phyloP scores from a whole-genome alignment of 2,329 filamentous ascomycete genomes.

The Colletotrichum tanaceti region DNA sequence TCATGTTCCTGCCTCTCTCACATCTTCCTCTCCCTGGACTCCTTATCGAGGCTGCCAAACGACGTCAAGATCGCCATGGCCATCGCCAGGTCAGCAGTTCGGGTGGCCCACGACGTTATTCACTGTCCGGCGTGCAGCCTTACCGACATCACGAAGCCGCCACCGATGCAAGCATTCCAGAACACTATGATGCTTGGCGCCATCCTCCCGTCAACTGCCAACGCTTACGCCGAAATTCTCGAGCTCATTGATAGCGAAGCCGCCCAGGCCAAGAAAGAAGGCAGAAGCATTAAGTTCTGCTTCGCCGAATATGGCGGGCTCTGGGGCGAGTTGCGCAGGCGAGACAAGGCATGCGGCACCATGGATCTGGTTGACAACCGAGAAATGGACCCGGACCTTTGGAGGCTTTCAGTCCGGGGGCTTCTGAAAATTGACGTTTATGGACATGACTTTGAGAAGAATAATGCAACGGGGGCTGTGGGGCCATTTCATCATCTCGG shows the following conservation, averaged over 20 bases:
- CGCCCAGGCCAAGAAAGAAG: constrained; percentile 55
- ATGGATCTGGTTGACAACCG: constrained; percentile 53
- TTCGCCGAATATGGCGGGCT: constrained; percentile 62
- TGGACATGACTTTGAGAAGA: constrained; percentile 53
- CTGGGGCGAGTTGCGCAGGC: constrained; percentile 53
- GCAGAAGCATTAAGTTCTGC: constrained; percentile 57
- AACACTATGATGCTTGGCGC: constrained; percentile 69
- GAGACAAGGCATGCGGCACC: constrained; percentile 45
- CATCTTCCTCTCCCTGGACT: constrained; percentile 63
- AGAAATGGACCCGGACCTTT: constrained; percentile 63
- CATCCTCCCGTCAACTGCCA: constrained; percentile 67
- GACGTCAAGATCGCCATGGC: constrained; percentile 60
- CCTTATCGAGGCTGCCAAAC: constrained; percentile 59
- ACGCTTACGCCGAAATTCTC: constrained; percentile 68
- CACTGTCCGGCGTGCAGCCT: constrained; percentile 63
- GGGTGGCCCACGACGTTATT: constrained; percentile 62
- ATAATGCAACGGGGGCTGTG: constrained; percentile 34
- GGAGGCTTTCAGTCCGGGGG: constrained; percentile 65
- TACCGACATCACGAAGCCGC: constrained; percentile 49
- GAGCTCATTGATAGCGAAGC: constrained; percentile 66
- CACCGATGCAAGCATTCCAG: constrained; percentile 64
- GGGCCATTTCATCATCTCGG: constrained; percentile 54
- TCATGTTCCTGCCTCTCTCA: constrained; percentile 61
- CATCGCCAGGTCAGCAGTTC: constrained; percentile 60
- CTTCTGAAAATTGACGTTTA: constrained; percentile 69